Conservation (phyloP, 257 asterid species). For the Solanum tarijense region DNA sequence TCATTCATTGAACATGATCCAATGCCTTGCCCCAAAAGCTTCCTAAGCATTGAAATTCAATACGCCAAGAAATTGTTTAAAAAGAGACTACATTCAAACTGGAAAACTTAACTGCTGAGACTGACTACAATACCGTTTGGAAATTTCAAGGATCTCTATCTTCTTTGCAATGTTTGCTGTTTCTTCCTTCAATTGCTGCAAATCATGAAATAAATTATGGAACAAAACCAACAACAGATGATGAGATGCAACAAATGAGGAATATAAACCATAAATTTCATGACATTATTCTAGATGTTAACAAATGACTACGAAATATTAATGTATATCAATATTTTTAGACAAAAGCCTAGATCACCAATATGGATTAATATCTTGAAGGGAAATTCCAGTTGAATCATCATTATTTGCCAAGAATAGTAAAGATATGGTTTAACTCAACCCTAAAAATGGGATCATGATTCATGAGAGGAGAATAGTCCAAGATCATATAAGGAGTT, state of each 20-base stretch:
- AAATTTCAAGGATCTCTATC: slow-evolving; percentile 50
- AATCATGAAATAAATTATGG: neutral
- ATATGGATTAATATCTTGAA: neutral
- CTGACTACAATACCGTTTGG: slow-evolving; percentile 33
- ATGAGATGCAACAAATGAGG: neutral
- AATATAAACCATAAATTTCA: neutral
- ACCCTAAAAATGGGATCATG: neutral
- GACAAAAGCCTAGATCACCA: neutral
- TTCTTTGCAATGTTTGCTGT: slow-evolving; percentile 33
- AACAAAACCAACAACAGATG: neutral
- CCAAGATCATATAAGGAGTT: neutral
- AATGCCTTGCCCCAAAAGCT: slow-evolving; percentile 54
- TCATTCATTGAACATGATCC: slow-evolving; percentile 43
- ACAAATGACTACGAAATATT: neutral
- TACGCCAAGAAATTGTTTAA: neutral
- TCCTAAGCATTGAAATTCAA: slow-evolving; percentile 23
- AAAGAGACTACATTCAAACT: neutral
- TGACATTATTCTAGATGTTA: neutral
- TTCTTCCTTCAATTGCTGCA: slow-evolving; percentile 52
- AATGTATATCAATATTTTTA: neutral
- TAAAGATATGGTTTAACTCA: neutral
- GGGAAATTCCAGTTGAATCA: neutral
- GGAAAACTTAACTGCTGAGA: neutral
- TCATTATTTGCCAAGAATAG: neutral
- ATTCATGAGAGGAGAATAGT: neutral